Evolutionary conservation across 2,329 filamentous ascomycete species (phyloP).

Genomic region (Ceratocystis colombiana): DNA sequence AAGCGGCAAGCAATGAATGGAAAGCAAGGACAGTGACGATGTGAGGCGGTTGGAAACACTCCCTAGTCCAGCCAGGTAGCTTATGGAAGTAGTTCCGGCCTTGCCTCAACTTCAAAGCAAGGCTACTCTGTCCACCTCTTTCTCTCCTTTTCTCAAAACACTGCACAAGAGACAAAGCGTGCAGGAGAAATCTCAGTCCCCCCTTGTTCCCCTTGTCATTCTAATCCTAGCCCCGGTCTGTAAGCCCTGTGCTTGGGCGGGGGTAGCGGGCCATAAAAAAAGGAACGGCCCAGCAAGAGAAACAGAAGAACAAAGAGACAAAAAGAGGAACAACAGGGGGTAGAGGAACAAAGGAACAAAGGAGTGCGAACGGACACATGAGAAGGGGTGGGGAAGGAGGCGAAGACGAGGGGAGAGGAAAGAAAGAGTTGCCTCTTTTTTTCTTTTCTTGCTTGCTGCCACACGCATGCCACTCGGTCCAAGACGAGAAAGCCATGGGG

Average conservation of each 20-base stretch:
- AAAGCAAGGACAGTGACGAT: neutral
- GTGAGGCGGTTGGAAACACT: slow-evolving; percentile 6
- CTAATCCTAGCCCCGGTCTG: neutral
- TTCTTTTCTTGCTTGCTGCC: neutral
- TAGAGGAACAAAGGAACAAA: slow-evolving; percentile 13
- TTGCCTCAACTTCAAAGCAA: slow-evolving; percentile 5
- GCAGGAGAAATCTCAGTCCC: slow-evolving; percentile 8
- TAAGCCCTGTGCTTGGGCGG: slow-evolving; percentile 1
- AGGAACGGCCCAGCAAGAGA: neutral
- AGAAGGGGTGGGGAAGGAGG: slow-evolving; percentile 3
- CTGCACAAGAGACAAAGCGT: neutral
- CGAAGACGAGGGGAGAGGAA: neutral
- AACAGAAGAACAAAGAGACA: neutral
- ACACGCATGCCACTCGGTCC: neutral
- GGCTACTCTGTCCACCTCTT: neutral
- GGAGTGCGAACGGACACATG: slow-evolving; percentile 14
- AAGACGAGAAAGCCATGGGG: too few relatives aligned
- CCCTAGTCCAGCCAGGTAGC: neutral
- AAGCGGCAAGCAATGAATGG: neutral
- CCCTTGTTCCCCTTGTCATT: slow-evolving; percentile 5
- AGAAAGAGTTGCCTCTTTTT: neutral
- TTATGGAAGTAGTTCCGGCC: neutral
- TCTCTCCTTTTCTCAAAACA: too few relatives aligned
- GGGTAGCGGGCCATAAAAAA: neutral
- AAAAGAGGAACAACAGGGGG: slow-evolving; percentile 7